Evolutionary conservation across 2,329 filamentous ascomycete genomes (phyloP), one percentile per base, ranked within the genome.

Genomic region (Trichoderma sp.): DNA sequence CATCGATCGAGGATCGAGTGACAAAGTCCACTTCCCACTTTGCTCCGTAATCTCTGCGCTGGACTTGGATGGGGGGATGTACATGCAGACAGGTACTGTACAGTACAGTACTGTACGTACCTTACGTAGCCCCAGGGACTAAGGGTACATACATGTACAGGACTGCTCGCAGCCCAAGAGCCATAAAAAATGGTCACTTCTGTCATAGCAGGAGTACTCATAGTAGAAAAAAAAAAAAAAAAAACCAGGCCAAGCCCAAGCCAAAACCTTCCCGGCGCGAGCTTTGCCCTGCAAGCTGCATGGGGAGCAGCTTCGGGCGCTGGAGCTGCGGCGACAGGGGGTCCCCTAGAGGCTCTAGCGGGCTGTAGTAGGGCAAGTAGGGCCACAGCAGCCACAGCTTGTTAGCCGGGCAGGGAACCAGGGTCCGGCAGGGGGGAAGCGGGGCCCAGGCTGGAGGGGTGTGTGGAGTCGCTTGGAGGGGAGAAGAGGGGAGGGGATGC

Each of bases 1-100:
- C 66, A 74, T 79, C 76, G 79, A 81, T 81, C 79, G 79, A 80
- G 77, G 76, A 81, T 80, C 79, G 79, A 80, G 71, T 71, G 15
- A 34, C 59, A 61, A 71, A 70, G 62, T 67, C 65, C 72, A 71
- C 70, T 23, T 50, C 55, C 71, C 43, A 62, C 36, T 61, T 74
- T 65, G 53, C 69, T 59, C 57, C 28, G 63, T 66, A 66, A 64
- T 43, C 26, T 39, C 11, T 30, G 36, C 26, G 32, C 58, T 20
- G 34, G 34, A 36, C 34, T 36, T 36, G 34, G 34, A 36, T 36
- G 34, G 34, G 34, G 34, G 34, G 34, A 36, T 43, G 26, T 43
- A 17, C 59, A 26, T 23, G 36, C 6, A 65, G 62, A n/a, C 11
- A 13, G 23, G 62, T 50, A 39, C 36, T 9, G 39, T 43, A 43